Evolutionary conservation across 345 rosid species (phyloP).

Genomic region (Zanthoxylum bungeanum): DNA sequence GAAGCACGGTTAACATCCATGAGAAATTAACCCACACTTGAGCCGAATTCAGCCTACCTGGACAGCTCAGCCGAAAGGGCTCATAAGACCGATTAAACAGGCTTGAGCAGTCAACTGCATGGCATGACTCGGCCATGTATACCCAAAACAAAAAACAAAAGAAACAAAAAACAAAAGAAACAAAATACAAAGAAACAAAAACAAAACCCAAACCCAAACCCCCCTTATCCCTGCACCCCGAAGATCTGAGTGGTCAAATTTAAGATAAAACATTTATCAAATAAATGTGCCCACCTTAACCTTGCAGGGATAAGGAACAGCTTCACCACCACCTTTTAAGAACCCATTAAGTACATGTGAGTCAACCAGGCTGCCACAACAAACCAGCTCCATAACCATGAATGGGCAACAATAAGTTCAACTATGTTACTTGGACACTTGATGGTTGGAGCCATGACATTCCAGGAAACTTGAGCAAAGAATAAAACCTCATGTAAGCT

Average conservation of each 20-base stretch:
- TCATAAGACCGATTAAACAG: slow-evolving; percentile 1
- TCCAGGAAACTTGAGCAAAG: slow-evolving; percentile 25
- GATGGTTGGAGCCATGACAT: slow-evolving; percentile 29
- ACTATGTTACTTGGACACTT: slow-evolving; percentile 50
- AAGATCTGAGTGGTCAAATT: slow-evolving; percentile 59
- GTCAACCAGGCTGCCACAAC: slow-evolving; percentile 88
- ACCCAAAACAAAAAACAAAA: slow-evolving; percentile 14
- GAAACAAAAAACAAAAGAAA: slow-evolving; percentile 13
- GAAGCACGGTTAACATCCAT: neutral
- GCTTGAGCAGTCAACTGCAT: neutral
- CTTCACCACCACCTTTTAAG: slow-evolving; percentile 40
- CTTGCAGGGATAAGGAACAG: slow-evolving; percentile 95
- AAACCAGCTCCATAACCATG: slow-evolving; percentile 86
- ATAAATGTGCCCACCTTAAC: slow-evolving; percentile 99
- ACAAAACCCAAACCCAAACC: slow-evolving; percentile 8
- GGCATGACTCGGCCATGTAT: neutral
- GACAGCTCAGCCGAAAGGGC: neutral
- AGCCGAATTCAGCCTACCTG: neutral
- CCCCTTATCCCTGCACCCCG: slow-evolving; percentile 95
- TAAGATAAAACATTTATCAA: slow-evolving; percentile 75
- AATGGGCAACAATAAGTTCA: slow-evolving; percentile 51
- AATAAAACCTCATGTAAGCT: slow-evolving; percentile 17
- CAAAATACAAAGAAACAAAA: slow-evolving; percentile 7
- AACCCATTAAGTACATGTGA: slow-evolving; percentile 42
- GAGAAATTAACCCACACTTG: neutral